These are phyloP conservation scores for Fusarium virguliforme DNA, from an alignment of 2,329 filamentous ascomycete genomes.

Conservation along the genomic window DNA sequence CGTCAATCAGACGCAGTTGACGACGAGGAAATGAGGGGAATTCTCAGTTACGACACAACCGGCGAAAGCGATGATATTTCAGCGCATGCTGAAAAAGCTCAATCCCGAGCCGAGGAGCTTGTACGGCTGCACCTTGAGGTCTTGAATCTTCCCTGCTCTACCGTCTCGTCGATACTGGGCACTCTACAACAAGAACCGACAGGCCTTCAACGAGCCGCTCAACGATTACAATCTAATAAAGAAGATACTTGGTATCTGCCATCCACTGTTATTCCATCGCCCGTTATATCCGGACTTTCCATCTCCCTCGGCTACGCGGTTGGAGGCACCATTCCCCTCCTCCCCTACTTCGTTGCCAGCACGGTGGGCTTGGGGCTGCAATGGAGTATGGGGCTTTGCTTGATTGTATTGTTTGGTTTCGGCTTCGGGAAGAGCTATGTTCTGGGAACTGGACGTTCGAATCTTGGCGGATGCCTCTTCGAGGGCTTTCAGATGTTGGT, in stretches of 20 bases:
- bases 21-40: conserved; percentile 48
- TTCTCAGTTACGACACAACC: conserved; percentile 48
- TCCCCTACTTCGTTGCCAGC: conserved; percentile 72
- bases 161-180: conserved; percentile 48
- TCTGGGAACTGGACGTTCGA: conserved; percentile 44
- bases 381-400: conserved; percentile 70
- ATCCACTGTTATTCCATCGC: conserved; percentile 46
- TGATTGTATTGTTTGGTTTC: conserved; percentile 69
- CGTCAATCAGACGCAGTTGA: conserved; percentile 4
- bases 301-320: conserved; percentile 75
- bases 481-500: conserved; percentile 57
- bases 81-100: conserved; percentile 27
- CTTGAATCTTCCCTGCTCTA: conserved; percentile 48
- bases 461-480: conserved; percentile 45
- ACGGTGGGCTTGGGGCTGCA: conserved; percentile 62
- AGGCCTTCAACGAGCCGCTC: conserved; percentile 47
- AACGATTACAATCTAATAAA: conserved; percentile 39
- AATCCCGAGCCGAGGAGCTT: conserved; percentile 37
- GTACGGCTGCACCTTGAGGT: conserved; percentile 56
- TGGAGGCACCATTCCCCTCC: conserved; percentile 74
- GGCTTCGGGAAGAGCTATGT: conserved; percentile 70
- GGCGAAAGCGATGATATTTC: conserved; percentile 18
- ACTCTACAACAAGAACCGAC: conserved; percentile 52
- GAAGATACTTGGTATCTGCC: conserved; percentile 18
- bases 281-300: conserved; percentile 69